Base-by-base conservation (phyloP, 805 yeast genomes). In the Lipomyces orientalis region DNA sequence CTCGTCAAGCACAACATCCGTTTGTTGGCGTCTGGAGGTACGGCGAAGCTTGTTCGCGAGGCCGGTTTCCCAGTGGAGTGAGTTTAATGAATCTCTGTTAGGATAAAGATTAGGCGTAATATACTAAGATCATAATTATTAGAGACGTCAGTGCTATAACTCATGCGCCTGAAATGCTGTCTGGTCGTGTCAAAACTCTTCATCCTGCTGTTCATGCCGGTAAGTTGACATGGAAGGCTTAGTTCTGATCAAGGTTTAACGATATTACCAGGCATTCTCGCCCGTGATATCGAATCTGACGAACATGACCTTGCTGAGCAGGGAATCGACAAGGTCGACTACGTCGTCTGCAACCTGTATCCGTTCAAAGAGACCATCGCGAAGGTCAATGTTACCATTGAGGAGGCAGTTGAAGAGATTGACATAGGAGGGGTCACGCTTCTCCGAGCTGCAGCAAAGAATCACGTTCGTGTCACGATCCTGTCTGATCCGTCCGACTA, bases 191-290 rank as follows among this genome's bases (percentile, higher is more conserved):
- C 75, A 95, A 95, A 84, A 95, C 99, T 68, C 85, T 95, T 75
- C 99, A 95, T 79, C 99, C 99, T 54, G 99, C 98, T 37, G 97
- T 95, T 70, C 99, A 95, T 80, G 99, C 97, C 75, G 97, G 97
- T 66, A 55, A n/a, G 49, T 37, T 9, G 8, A 43, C 49, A 16
- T 34, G 33, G 12, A 19, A 37, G 80, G 25, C 29, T 57, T n/a
- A 22, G 16, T 6, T 34, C 34, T 16, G 22, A 22, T 16, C 49
- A 43, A 43, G 49, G 22, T 43, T 43, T 43, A 43, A 43, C 49
- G 49, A 16, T 1, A 9, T 16, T 43, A 16, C n/a, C 35, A 61
- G 82, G 83, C 77, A 95, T 95, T 76, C 86, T 95, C 74, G 98
- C 99, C 62, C 88, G 98, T 83, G 87, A 95, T 82, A 85, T 92